Evolutionary conservation across 805 yeast species (phyloP).

Genomic region (Hanseniaspora pseudoguilliermondii): DNA sequence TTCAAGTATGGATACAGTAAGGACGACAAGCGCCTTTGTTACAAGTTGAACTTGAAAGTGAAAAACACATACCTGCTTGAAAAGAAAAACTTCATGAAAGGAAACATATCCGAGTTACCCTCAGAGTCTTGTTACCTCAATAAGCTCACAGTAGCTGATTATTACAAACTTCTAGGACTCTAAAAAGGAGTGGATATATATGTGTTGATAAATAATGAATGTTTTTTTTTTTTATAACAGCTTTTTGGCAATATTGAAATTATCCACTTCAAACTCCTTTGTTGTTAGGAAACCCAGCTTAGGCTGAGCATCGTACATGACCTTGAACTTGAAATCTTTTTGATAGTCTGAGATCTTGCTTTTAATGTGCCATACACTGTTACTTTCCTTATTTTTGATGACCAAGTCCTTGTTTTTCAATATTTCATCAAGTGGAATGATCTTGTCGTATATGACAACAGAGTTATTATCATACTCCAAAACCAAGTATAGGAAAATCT

Average conservation of each 20-base stretch:
- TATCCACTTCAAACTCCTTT: constrained; percentile 7
- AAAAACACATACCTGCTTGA: not conserved
- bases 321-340: constrained; percentile 1
- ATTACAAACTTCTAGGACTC: not conserved
- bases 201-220: not conserved
- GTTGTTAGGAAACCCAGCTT: constrained; percentile 7
- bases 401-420: not conserved
- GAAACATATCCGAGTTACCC: not conserved
- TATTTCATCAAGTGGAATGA: not conserved
- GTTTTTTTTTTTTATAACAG: not conserved
- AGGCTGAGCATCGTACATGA: constrained; percentile 9
- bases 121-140: not conserved
- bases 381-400: not conserved
- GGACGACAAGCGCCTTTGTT: constrained; percentile 10
- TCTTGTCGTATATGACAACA: constrained; percentile 1
- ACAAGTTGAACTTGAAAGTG: not conserved
- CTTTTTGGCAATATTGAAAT: not conserved
- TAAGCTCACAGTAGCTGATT: not conserved
- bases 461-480: not conserved
- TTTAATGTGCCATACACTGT: constrained; percentile 11
- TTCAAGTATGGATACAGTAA: constrained; percentile 9
- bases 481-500: constrained; percentile 9
- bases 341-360: not conserved
- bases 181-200: not conserved
- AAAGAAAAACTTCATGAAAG: not conserved